Evolutionary conservation across 768 basidiomycete species (phyloP), one percentile per base, ranked within the genome.

Genomic region (Boletus fagicola): DNA sequence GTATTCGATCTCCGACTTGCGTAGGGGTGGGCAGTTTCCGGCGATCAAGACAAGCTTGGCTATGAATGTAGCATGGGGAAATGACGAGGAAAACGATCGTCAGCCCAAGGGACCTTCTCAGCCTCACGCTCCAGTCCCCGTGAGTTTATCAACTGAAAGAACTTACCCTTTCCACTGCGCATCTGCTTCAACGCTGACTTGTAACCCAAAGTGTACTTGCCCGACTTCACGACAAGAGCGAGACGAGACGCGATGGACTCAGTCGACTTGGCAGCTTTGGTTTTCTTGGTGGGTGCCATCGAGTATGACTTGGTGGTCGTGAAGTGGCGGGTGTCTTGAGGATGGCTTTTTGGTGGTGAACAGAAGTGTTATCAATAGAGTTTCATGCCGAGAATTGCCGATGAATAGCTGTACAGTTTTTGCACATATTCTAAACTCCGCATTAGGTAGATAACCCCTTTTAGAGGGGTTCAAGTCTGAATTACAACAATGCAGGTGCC

Each of bases 11-110:
- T n/a, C n/a, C n/a, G n/a, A n/a, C 77, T 97, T 97, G 76, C 97
- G 93, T 61, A 99, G 86, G 61, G 97, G 97, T 57, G 97, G 97
- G 80, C 94, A 97, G 81, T 99, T 99, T 66, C 94, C 95, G 69
- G 96, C 94, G 72, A 99, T 97, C 75, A 99, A 80, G 72, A 99
- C 89, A 66, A 99, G 92, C 80, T 97, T 98, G 77, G 96, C 96
- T 99, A 72, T 54, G 51, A 39, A 31, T 40, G 42, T 36, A 38
- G 16, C 47, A 48, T 43, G 51, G 62, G 42, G 58, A 64, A 69
- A 51, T 61, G 54, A 65, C 49, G 67, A 52, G 53, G 63, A 71
- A 60, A 65, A 48, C 60, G 28, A 58, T 54, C 43, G 77, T 93
- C 73, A 93, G 90, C 78, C 76, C 76, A 84, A 90, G 89, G 91